A percentile compares a stretch with the other conserved stretches of the same genome.
Evolutionary conservation across 2,329 filamentous ascomycete species (phyloP).

Genomic region (Penicillium sp.): DNA sequence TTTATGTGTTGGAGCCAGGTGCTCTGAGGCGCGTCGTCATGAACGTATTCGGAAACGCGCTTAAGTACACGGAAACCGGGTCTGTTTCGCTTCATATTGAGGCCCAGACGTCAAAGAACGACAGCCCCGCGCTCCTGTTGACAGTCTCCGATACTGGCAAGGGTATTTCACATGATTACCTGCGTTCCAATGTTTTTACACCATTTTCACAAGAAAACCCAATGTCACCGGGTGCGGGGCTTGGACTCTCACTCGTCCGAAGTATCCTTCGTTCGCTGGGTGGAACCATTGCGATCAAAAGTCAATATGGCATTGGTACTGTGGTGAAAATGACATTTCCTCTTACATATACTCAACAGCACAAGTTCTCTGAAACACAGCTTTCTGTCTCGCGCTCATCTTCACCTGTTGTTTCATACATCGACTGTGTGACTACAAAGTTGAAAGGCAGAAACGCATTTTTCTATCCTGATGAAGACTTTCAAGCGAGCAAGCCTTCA

Average conservation of each 20-base stretch:
- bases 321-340: constrained; percentile 53
- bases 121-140: constrained; percentile 29
- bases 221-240: constrained; percentile 48
- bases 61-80: constrained; percentile 60
- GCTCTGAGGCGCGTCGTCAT: constrained; percentile 57
- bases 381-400: background rate
- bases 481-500: background rate
- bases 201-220: constrained; percentile 60
- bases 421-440: background rate
- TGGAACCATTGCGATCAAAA: constrained; percentile 59
- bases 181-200: constrained; percentile 60
- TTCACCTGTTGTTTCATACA: background rate
- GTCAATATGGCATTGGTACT: constrained; percentile 55
- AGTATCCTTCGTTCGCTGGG: constrained; percentile 59
- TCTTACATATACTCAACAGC: constrained; percentile 27
- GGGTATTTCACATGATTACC: constrained; percentile 64
- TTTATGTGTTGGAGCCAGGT: constrained; percentile 53
- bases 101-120: constrained; percentile 22
- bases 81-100: constrained; percentile 48
- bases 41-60: constrained; percentile 62
- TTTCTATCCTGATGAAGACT: background rate
- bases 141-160: constrained; percentile 63
- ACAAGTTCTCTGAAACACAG: background rate
- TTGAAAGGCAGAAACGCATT: background rate
- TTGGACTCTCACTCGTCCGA: constrained; percentile 66